Conservation (phyloP, 108 stramenopile species). For the Cyclostephanos invisitatus region DNA sequence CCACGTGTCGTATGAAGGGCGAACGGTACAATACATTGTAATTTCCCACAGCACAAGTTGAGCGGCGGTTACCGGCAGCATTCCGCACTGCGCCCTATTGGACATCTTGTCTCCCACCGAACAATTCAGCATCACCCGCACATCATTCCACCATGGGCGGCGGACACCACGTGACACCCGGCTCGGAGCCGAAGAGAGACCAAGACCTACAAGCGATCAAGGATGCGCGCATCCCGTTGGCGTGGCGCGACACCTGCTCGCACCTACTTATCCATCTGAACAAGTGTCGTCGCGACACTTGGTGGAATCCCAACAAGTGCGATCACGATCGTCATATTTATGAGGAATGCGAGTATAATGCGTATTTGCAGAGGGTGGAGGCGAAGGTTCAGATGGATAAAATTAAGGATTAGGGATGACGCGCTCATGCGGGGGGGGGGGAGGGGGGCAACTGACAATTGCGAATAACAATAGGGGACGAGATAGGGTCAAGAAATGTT, state of each 20-base stretch:
- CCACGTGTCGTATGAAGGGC: too few relatives aligned
- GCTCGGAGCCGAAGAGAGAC: conserved; percentile 66
- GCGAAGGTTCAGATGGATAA: conserved; percentile 64
- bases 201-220: conserved; percentile 87
- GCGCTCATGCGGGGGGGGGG: too few relatives aligned
- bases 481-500: too few relatives aligned
- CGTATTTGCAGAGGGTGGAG: conserved; percentile 81
- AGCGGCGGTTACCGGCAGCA: too few relatives aligned
- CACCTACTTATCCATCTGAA: conserved; percentile 91
- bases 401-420: conserved; percentile 9
- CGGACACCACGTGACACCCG: conserved; percentile 59
- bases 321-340: conserved; percentile 93
- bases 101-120: background rate
- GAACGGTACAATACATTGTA: too few relatives aligned
- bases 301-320: conserved; percentile 85
- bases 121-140: background rate
- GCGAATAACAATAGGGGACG: too few relatives aligned
- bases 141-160: conserved; percentile 49
- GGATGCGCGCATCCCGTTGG: conserved; percentile 79
- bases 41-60: too few relatives aligned
- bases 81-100: too few relatives aligned
- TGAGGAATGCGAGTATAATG: conserved; percentile 94
- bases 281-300: conserved; percentile 85
- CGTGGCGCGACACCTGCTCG: conserved; percentile 94
- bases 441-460: background rate